A percentile compares a stretch with the other conserved stretches of the same genome.
Evolutionary conservation across 148 eudicot species (phyloP).

Genomic region (Cornus florida): DNA sequence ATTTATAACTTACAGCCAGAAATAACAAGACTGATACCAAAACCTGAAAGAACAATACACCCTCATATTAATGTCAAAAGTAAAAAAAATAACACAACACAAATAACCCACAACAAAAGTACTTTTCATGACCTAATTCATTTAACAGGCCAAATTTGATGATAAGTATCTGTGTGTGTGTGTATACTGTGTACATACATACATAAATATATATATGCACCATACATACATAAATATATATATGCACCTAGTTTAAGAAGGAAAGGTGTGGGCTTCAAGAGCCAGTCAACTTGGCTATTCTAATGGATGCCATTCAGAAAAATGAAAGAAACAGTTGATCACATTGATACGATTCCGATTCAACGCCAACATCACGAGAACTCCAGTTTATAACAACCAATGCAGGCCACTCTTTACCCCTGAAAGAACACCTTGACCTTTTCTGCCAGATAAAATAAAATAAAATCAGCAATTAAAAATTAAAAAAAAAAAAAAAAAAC

Average conservation of each 20-base stretch:
- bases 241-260: constrained; percentile 13
- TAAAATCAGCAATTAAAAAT: neutral
- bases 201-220: neutral
- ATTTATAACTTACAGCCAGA: constrained; percentile 12
- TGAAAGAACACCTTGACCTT: constrained; percentile 20
- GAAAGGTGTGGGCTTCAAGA: constrained; percentile 19
- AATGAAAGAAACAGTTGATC: constrained; percentile 48
- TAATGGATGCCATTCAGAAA: constrained; percentile 65
- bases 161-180: neutral
- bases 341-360: constrained; percentile 31
- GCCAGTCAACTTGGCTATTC: constrained; percentile 31
- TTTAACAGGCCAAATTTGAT: neutral
- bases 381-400: constrained; percentile 17
- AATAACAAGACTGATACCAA: constrained; percentile 11
- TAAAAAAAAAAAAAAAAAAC: neutral
- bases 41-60: constrained; percentile 25
- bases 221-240: neutral
- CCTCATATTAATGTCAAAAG: constrained; percentile 4
- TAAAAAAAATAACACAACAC: neutral
- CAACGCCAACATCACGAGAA: constrained; percentile 39
- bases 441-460: constrained; percentile 6
- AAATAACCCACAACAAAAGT: neutral
- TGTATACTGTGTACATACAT: too few relatives aligned
- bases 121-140: neutral
- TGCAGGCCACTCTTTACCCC: constrained; percentile 14